Evolutionary conservation across 2,329 filamentous ascomycete species (phyloP), one percentile per base, ranked within the genome.

Genomic region (Talaromyces sp.): DNA sequence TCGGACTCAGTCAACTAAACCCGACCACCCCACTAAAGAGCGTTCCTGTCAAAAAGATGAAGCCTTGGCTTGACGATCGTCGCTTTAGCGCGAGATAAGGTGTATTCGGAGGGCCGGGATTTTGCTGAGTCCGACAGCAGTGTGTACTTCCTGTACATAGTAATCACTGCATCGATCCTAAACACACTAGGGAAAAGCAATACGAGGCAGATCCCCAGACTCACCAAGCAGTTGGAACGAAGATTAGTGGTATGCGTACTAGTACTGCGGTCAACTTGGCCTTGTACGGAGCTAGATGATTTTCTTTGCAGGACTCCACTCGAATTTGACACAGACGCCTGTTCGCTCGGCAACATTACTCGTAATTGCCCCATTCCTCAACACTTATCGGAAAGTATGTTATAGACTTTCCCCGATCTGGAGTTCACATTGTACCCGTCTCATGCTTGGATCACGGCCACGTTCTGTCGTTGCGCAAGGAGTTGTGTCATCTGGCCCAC

Each of bases 291-390:
- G 45, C 27, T 59, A 59, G 56, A 59, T 27, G 56, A 59, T 59
- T 59, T 59, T 13, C 56, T 59, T 59, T 59, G 56, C 56, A 59
- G 56, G 56, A 59, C 56, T 59, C 56, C 56, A 59, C 56, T 27
- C 39, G 16, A 59, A n/a, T 33, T 39, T 45, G n/a, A 27, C 56
- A 41, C 11, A 58, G 37, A 43, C 16, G 56, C 16, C 52, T 56
- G 52, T 56, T 59, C 22, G 56, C 37, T 39, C 39, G 45, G 37
- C 56, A 31, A 31, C 56, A 59, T 45, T 33, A 45, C 56, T 43
- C 35, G 19, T 58, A 50, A 27, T 41, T 37, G 35, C 11, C 0
- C 56, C 22, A 41, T 37, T 16, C n/a, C 24, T 24, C 31, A 22
- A 54, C 8, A 52, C 52, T 56, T 10, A 33, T 56, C 52, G 10